Base-by-base conservation (phyloP, 495 filamentous ascomycete species). In the Penicillium paradoxum region DNA sequence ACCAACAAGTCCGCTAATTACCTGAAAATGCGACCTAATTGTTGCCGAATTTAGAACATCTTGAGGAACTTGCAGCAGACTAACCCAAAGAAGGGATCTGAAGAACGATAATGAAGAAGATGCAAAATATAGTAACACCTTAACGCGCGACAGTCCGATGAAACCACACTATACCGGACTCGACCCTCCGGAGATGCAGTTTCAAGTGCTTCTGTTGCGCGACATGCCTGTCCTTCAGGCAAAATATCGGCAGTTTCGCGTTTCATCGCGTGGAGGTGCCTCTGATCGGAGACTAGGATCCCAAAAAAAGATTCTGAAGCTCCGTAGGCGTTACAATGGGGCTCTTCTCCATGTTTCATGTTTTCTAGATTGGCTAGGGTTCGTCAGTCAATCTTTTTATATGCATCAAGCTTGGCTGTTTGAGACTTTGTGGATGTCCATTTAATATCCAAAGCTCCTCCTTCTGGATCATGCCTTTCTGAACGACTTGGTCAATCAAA, bases 41-140 rank as follows among this genome's bases (percentile, higher is more conserved):
- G 68, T 65, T 74, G 57, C 70, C 66, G 65, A 67, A 67, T 70
- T 66, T 70, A 73, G 69, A 71, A 66, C 53, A 51, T 54, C 50
- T 51, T 49, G 46, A 52, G 53, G 48, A 46, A 44, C 42, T 33
- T 66, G 59, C 60, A 67, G 46, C 57, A 55, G 51, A 48, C 66
- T 66, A 63, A 55, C 48, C 59, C 53, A 17, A 64, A 47, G 33
- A 39, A 18, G 61, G 50, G n/a, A 68, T 68, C 63, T 69, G 67
- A 70, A 62, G 64, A 67, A 61, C 36, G 30, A 30, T 29, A 33
- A 53, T 51, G 51, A 54, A 59, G 58, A 53, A 55, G 60, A 64
- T 68, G 70, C 70, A 66, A 72, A 73, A 65, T 73, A 70, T 72
- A 74, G 72, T 59, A 74, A 71, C 72, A 68, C 41, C 51, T 69